Evolutionary conservation across 768 basidiomycete genomes (phyloP).

Genomic region (Gyrodon lividus): DNA sequence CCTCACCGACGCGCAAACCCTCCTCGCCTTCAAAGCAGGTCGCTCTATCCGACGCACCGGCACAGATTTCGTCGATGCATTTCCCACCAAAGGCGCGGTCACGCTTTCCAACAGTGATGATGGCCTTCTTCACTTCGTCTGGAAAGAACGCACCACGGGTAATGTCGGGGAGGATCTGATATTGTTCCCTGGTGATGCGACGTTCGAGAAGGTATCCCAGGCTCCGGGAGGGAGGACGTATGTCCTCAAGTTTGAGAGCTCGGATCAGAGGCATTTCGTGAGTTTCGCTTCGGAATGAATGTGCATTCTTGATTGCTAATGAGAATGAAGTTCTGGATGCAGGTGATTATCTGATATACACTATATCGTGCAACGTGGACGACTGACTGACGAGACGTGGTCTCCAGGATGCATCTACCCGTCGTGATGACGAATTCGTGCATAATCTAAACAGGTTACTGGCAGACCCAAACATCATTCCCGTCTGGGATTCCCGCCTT

Average conservation of each 20-base stretch:
- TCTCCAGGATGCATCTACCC: conserved; percentile 60
- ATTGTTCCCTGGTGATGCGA: conserved; percentile 83
- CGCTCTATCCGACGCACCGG: conserved; percentile 68
- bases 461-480: conserved; percentile 60
- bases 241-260: conserved; percentile 90
- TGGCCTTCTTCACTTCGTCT: conserved; percentile 73
- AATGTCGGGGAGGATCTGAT: conserved; percentile 78
- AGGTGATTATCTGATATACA: conserved; percentile 46
- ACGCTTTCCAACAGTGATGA: conserved; percentile 69
- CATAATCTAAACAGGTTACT: conserved; percentile 70
- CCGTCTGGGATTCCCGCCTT: conserved; percentile 52
- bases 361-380: background rate
- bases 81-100: conserved; percentile 71
- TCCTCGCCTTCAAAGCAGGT: conserved; percentile 65
- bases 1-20: conserved; percentile 30
- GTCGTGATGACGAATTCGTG: conserved; percentile 71
- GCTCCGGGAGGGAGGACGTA: conserved; percentile 68
- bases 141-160: conserved; percentile 71
- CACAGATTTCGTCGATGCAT: conserved; percentile 67
- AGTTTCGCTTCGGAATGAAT: conserved; percentile 29
- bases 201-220: conserved; percentile 71
- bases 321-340: conserved; percentile 74
- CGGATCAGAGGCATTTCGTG: conserved; percentile 88
- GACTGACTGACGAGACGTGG: background rate
- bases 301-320: conserved; percentile 1